These are phyloP conservation scores for Colletotrichum eleusines DNA, from an alignment of 2,329 filamentous ascomycete species.

Conservation along the genomic window DNA sequence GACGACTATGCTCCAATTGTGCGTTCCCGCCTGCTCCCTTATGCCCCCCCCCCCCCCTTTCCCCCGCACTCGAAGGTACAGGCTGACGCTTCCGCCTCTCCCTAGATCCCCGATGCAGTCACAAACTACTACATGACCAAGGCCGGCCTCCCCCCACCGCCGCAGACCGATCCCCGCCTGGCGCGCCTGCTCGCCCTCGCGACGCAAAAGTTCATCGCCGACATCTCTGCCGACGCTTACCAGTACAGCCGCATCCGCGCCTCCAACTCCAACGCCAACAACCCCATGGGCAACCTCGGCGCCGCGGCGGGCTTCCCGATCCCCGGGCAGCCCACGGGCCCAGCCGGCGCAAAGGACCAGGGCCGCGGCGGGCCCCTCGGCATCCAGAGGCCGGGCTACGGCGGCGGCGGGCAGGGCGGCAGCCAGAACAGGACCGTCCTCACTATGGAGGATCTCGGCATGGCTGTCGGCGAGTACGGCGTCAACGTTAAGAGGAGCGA, in stretches of 20 bases:
- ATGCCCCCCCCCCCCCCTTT: too few relatives aligned
- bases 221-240: slow-evolving; percentile 97
- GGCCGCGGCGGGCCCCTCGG: slow-evolving; percentile 73
- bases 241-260: slow-evolving; percentile 96
- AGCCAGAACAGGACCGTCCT: slow-evolving; percentile 92
- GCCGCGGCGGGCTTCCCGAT: slow-evolving; percentile 78
- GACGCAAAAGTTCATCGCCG: slow-evolving; percentile 99
- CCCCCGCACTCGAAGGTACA: neutral
- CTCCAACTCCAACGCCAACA: slow-evolving; percentile 88
- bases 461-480: slow-evolving; percentile 97
- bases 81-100: neutral
- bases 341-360: slow-evolving; percentile 69
- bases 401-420: slow-evolving; percentile 89
- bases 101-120: slow-evolving; percentile 93
- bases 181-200: slow-evolving; percentile 94
- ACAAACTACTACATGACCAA: slow-evolving; percentile 98
- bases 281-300: slow-evolving; percentile 89
- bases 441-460: slow-evolving; percentile 98
- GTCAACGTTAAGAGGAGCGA: slow-evolving; percentile 98
- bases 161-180: slow-evolving; percentile 89
- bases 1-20: slow-evolving; percentile 98
- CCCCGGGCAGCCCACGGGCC: slow-evolving; percentile 69
- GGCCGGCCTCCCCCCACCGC: slow-evolving; percentile 91
- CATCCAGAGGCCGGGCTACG: slow-evolving; percentile 82
- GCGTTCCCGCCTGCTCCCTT: slow-evolving; percentile 53